Percentiles rank a stretch among this genome's conserved stretches.
Conservation (phyloP, 2,329 filamentous ascomycete species). For the Fusarium ramigenum region DNA sequence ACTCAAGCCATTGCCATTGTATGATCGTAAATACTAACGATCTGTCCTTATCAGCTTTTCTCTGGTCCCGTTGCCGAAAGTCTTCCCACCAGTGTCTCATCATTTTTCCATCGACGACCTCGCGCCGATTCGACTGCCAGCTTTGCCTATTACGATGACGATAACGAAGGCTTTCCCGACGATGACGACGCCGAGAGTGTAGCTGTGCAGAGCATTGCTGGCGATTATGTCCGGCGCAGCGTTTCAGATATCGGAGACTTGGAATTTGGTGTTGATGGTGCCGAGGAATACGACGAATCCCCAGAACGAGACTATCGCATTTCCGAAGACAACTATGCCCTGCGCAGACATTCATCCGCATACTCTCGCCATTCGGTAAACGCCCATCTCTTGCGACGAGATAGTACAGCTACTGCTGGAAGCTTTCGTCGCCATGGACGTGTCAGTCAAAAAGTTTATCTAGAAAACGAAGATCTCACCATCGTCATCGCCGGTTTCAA, state of each 20-base stretch:
- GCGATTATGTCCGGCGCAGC: slow-evolving; percentile 44
- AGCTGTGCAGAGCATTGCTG: slow-evolving; percentile 30
- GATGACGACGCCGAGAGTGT: slow-evolving; percentile 46
- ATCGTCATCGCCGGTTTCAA: slow-evolving; percentile 92
- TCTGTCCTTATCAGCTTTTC: slow-evolving; percentile 67
- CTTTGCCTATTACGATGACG: slow-evolving; percentile 88
- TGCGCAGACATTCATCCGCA: slow-evolving; percentile 71
- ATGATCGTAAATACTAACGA: not conserved
- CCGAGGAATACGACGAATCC: slow-evolving; percentile 52
- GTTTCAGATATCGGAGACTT: slow-evolving; percentile 53
- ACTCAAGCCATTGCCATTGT: not conserved
- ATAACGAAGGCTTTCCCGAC: slow-evolving; percentile 52
- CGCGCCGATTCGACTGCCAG: slow-evolving; percentile 87
- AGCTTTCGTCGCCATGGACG: slow-evolving; percentile 72
- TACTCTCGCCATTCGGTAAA: slow-evolving; percentile 65
- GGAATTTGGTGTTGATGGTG: slow-evolving; percentile 52
- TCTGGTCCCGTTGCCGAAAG: slow-evolving; percentile 94
- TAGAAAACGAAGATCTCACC: slow-evolving; percentile 91
- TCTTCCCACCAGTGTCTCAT: slow-evolving; percentile 91
- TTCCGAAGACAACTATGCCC: slow-evolving; percentile 56
- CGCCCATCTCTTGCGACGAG: slow-evolving; percentile 74
- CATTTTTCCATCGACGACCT: slow-evolving; percentile 84
- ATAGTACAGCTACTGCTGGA: slow-evolving; percentile 74
- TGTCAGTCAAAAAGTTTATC: slow-evolving; percentile 89
- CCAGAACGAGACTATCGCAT: slow-evolving; percentile 54